Evolutionary conservation across 257 asterid species (phyloP).

Genomic region (Jaltomata sinuosa): DNA sequence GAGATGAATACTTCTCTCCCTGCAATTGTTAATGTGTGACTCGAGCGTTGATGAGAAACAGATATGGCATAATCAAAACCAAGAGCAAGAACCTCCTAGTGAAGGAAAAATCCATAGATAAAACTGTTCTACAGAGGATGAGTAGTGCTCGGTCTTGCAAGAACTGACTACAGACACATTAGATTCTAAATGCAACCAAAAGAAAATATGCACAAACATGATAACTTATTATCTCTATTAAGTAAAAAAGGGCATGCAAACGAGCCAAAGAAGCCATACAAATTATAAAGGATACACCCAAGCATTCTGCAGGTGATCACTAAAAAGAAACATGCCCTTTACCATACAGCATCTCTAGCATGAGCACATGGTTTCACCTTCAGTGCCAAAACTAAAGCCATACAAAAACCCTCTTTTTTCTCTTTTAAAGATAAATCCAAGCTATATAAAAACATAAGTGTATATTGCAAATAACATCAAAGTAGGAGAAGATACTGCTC

Average conservation of each 20-base stretch:
- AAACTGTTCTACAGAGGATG: neutral
- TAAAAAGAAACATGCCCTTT: neutral
- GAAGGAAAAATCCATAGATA: neutral
- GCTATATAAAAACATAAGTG: neutral
- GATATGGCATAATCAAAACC: neutral
- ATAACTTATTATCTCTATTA: neutral
- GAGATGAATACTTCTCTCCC: slow-evolving; percentile 88
- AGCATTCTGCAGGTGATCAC: neutral
- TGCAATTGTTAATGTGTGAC: slow-evolving; percentile 26
- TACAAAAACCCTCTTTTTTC: neutral
- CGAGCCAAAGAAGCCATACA: neutral
- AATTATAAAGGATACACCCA: neutral
- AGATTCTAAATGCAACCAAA: neutral
- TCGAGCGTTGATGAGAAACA: neutral
- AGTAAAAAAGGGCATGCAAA: neutral
- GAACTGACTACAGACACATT: neutral
- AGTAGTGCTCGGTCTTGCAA: neutral
- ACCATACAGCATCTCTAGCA: neutral
- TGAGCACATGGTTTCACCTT: neutral
- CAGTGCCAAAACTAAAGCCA: neutral
- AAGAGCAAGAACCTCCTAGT: neutral
- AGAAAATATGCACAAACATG: neutral
- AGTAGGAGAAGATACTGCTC: neutral
- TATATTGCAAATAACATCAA: neutral
- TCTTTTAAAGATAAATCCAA: neutral